Conservation (phyloP, 1,139 yeast genomes). For the Magnusiomyces magnusii region DNA sequence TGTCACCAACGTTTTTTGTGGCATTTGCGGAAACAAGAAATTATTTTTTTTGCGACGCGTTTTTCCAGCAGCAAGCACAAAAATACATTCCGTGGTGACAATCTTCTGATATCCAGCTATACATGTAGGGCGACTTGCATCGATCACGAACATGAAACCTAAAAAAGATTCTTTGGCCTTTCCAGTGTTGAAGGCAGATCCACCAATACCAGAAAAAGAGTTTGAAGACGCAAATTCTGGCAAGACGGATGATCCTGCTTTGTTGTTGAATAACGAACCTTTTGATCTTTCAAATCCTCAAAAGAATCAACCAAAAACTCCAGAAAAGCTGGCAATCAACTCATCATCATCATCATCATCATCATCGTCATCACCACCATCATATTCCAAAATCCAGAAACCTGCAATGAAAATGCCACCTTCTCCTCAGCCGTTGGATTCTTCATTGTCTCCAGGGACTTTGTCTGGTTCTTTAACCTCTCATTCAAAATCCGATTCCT, state of each 20-base stretch:
- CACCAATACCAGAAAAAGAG: too few relatives aligned
- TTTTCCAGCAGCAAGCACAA: too few relatives aligned
- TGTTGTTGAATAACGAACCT: too few relatives aligned
- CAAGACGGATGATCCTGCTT: too few relatives aligned
- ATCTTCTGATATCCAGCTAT: too few relatives aligned
- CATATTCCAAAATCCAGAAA: neutral
- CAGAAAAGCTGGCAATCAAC: neutral
- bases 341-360: neutral
- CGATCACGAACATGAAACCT: neutral
- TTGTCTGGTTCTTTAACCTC: neutral
- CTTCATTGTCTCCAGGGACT: neutral
- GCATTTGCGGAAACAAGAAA: too few relatives aligned
- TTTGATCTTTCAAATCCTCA: neutral
- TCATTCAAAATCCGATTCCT: neutral
- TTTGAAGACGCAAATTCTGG: too few relatives aligned
- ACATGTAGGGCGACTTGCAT: neutral
- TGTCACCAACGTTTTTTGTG: neutral
- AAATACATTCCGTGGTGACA: too few relatives aligned
- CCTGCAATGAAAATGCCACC: neutral
- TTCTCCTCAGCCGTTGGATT: neutral
- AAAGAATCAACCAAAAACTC: neutral
- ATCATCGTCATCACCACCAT: neutral
- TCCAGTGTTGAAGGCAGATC: neutral
- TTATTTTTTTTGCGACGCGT: too few relatives aligned
- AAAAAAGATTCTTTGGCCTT: neutral